phyloP scores from a whole-genome alignment of 805 yeast genomes.

The Brettanomyces sp. region DNA sequence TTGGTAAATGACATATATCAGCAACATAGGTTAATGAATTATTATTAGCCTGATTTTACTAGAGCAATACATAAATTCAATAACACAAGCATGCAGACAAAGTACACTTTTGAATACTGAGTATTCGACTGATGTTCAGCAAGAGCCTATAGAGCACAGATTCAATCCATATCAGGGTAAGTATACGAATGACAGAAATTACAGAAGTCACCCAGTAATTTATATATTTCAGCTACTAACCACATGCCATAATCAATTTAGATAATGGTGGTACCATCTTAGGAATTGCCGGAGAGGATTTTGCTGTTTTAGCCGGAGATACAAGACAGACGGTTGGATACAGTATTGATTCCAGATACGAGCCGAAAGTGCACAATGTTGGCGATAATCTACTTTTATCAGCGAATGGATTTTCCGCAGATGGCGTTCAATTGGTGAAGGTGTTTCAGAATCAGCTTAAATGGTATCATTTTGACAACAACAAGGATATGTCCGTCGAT shows the following conservation, averaged over 20 bases:
- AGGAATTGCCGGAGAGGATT: slow-evolving; percentile 97
- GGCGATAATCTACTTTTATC: slow-evolving; percentile 84
- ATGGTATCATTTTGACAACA: slow-evolving; percentile 91
- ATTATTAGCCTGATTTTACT: too few relatives aligned
- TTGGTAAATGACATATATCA: too few relatives aligned
- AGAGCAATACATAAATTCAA: neutral
- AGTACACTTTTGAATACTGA: slow-evolving; percentile 52
- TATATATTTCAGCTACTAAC: neutral
- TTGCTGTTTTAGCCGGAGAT: slow-evolving; percentile 95
- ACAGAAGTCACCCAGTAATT: neutral
- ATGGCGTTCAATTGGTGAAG: slow-evolving; percentile 76
- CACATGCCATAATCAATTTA: neutral
- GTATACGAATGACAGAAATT: slow-evolving; percentile 6
- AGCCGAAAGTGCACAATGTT: slow-evolving; percentile 79
- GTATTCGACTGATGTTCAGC: slow-evolving; percentile 44
- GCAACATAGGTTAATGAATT: too few relatives aligned
- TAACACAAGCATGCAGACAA: neutral
- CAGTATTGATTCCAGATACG: slow-evolving; percentile 85
- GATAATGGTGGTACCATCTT: slow-evolving; percentile 96
- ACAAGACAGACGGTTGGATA: slow-evolving; percentile 96
- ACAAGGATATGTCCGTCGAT: slow-evolving; percentile 54
- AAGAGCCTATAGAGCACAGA: slow-evolving; percentile 76
- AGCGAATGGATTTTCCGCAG: slow-evolving; percentile 96
- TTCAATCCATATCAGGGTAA: slow-evolving; percentile 75
- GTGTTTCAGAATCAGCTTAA: slow-evolving; percentile 60